These are phyloP conservation scores for Vaccinium myrtillus DNA, from an alignment of 148 eudicot species.

Conservation along the genomic window DNA sequence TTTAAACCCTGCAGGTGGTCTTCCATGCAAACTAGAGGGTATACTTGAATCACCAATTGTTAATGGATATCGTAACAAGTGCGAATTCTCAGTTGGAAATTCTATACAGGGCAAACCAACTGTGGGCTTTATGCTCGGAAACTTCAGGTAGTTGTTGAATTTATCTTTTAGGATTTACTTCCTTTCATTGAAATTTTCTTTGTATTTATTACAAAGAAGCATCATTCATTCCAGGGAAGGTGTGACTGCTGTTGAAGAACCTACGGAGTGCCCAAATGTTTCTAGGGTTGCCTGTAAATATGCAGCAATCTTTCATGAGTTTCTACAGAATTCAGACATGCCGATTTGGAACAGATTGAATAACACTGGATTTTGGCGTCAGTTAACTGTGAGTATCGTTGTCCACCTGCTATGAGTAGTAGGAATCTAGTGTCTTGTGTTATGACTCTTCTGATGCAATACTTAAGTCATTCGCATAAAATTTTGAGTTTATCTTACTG, in stretches of 20 bases:
- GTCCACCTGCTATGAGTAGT: neutral
- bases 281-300: conserved; percentile 67
- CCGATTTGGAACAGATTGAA: conserved; percentile 91
- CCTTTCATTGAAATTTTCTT: neutral
- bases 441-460: neutral
- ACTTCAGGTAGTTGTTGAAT: conserved; percentile 62
- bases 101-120: conserved; percentile 78
- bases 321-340: conserved; percentile 63
- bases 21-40: conserved; percentile 90
- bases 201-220: conserved; percentile 6
- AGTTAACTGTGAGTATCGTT: conserved; percentile 66
- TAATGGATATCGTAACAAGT: conserved; percentile 93
- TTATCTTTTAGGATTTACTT: neutral
- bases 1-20: conserved; percentile 60
- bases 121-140: conserved; percentile 93
- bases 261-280: conserved; percentile 82
- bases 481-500: conserved; percentile 16
- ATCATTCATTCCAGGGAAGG: conserved; percentile 63
- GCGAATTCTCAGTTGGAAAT: conserved; percentile 89
- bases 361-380: conserved; percentile 97
- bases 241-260: conserved; percentile 96
- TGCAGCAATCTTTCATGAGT: conserved; percentile 78
- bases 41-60: conserved; percentile 80
- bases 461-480: neutral
- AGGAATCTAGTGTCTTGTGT: neutral